Base-by-base conservation (phyloP, 2,329 filamentous ascomycete genomes). In the Diaporthe citriasiana region DNA sequence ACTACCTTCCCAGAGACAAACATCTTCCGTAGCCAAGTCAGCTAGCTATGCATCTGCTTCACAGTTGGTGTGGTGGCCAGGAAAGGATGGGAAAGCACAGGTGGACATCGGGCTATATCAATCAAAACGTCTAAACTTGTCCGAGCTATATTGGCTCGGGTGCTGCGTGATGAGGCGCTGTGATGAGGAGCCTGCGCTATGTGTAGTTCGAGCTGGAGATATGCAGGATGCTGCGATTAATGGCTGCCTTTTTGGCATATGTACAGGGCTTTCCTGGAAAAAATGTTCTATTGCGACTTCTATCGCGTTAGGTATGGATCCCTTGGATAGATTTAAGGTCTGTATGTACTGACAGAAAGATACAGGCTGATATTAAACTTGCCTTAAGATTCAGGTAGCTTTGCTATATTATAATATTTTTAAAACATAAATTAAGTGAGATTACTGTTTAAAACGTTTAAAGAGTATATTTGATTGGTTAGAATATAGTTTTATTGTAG, bases 1-100 rank as follows among this genome's bases (percentile, higher is more conserved):
- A 53, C 63, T 53, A 53, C 63, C 63, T 68, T 68, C 63, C 63
- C 53, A 68, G 45, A 68, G 53, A 25, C 63, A 51, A 17, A 33
- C 47, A 25, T 53, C 4, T 53, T 30, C 63, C 63, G 63, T 40
- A 22, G 63, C 63, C 63, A 68, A 68, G 63, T 68, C 33, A 68
- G 33, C 63, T 53, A 68, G 47, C 13, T 40, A 68, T 68, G 63
- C 63, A 68, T 40, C 30, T 40, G 33, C n/a, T 38, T 27, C 33
- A 30, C 47, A 27, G n/a, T 40, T 35, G 63, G 63, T 68, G 63
- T 40, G 45, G 45, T 50, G 30, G 35, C 8, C 30, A 27, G 17
- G 33, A 68, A 38, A 38, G 13, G 47, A 19, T 30, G n/a, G n/a
- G 47, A 30, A 8, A 53, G 40, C 5, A 60, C 57, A 35, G 9